Evolutionary conservation across 192 early-diverging fungal genomes (phyloP).

Genomic region (Rhizoclosmatium sp.): DNA sequence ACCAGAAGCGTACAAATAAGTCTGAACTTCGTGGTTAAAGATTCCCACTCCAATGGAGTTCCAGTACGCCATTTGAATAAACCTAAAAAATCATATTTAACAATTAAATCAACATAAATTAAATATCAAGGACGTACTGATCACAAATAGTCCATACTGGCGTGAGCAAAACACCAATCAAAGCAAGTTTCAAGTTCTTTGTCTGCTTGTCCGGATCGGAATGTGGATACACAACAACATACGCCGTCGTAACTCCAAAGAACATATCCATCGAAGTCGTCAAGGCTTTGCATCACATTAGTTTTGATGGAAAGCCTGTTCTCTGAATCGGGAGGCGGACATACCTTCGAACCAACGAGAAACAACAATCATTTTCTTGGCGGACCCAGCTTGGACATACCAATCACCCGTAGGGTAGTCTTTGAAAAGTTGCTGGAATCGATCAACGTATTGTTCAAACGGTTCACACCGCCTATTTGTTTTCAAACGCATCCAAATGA

Average conservation of each 20-base stretch:
- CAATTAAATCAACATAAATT: background rate
- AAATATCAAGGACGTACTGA: background rate
- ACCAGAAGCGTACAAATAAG: background rate
- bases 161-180: conserved; percentile 13
- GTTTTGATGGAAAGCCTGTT: too few relatives aligned
- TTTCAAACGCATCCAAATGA: too few relatives aligned
- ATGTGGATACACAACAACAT: background rate
- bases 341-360: background rate
- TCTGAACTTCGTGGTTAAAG: background rate
- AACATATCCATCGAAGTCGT: conserved; percentile 6
- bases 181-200: conserved; percentile 1
- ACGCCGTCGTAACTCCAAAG: conserved; percentile 4
- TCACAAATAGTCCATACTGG: conserved; percentile 1
- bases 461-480: background rate
- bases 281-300: too few relatives aligned
- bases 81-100: background rate
- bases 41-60: conserved; percentile 15
- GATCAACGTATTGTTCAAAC: background rate
- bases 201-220: background rate
- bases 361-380: conserved; percentile 4
- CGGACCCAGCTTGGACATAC: background rate
- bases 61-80: conserved; percentile 29
- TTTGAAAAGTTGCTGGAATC: background rate
- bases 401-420: background rate
- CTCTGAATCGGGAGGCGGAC: background rate